A percentile compares a stretch with the other conserved stretches of the same genome.
Evolutionary conservation across 495 filamentous ascomycete genomes (phyloP).

Genomic region (Xylaria castorea): DNA sequence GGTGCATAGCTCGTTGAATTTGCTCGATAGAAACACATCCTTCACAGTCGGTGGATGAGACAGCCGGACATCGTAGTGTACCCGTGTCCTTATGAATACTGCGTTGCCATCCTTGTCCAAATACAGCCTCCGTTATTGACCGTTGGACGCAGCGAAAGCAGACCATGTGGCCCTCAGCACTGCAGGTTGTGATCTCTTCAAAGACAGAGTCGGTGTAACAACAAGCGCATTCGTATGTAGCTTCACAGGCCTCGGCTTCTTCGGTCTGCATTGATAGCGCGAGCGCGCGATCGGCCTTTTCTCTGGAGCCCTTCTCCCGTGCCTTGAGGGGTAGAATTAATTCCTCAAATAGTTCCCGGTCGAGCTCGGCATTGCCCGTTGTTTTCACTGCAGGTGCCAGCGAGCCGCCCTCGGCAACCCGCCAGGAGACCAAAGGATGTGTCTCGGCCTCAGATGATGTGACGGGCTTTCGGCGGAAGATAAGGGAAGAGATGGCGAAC

Average conservation of each 20-base stretch:
- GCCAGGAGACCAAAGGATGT: constrained; percentile 70
- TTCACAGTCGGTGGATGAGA: constrained; percentile 69
- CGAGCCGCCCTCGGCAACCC: constrained; percentile 55
- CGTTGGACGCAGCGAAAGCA: constrained; percentile 85
- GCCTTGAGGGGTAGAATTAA: constrained; percentile 69
- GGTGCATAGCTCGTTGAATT: constrained; percentile 72
- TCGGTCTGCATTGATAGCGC: constrained; percentile 73
- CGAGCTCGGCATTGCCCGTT: constrained; percentile 79
- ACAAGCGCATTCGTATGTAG: constrained; percentile 87
- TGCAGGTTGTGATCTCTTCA: constrained; percentile 82
- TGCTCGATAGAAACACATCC: constrained; percentile 72
- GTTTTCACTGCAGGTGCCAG: constrained; percentile 65
- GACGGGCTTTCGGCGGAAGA: constrained; percentile 71
- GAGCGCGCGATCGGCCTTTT: constrained; percentile 64
- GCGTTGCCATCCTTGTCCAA: constrained; percentile 90
- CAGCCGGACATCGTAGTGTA: constrained; percentile 81
- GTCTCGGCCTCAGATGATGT: constrained; percentile 59
- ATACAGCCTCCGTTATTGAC: constrained; percentile 81
- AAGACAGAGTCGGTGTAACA: constrained; percentile 82
- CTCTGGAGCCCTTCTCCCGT: constrained; percentile 61
- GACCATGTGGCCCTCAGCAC: constrained; percentile 74
- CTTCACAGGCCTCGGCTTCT: constrained; percentile 74
- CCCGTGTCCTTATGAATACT: constrained; percentile 73
- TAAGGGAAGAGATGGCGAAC: constrained; percentile 75
- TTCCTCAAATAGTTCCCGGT: constrained; percentile 74